Conservation (phyloP, 2,329 filamentous ascomycete genomes). For the Arthrinium puccinioides region DNA sequence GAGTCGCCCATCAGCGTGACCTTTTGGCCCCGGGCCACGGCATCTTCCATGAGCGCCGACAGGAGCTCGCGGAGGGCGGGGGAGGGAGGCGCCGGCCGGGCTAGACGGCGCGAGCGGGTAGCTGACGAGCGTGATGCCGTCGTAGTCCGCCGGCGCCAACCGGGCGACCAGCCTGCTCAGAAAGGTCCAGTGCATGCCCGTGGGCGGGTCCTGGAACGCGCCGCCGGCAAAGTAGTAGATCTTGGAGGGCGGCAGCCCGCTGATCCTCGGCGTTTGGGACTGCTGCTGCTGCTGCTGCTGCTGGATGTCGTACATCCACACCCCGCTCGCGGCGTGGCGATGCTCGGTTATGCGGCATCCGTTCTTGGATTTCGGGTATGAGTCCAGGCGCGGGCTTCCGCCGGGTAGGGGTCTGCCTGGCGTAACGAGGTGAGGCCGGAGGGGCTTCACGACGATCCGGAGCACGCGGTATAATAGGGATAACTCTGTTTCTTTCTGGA, state of each 20-base stretch:
- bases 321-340: not conserved
- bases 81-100: constrained; percentile 40
- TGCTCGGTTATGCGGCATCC: constrained; percentile 9
- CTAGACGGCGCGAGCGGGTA: constrained; percentile 46
- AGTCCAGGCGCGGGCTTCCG: constrained; percentile 9
- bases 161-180: constrained; percentile 35
- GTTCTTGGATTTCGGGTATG: constrained; percentile 3
- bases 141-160: constrained; percentile 24
- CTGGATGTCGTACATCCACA: constrained; percentile 11
- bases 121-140: constrained; percentile 38
- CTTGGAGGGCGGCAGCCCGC: not conserved
- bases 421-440: constrained; percentile 10
- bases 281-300: constrained; percentile 11
- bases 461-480: constrained; percentile 11
- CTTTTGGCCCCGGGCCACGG: constrained; percentile 27
- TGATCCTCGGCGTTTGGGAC: not conserved
- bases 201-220: constrained; percentile 45
- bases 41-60: constrained; percentile 28
- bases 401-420: constrained; percentile 7
- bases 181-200: constrained; percentile 43
- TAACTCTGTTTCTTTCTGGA: constrained; percentile 10
- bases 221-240: constrained; percentile 51
- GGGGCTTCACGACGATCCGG: constrained; percentile 8
- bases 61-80: constrained; percentile 39
- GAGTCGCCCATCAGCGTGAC: constrained; percentile 44